Evolutionary conservation across 2,329 filamentous ascomycete genomes (phyloP).

Genomic region (Cladosporium sp.): DNA sequence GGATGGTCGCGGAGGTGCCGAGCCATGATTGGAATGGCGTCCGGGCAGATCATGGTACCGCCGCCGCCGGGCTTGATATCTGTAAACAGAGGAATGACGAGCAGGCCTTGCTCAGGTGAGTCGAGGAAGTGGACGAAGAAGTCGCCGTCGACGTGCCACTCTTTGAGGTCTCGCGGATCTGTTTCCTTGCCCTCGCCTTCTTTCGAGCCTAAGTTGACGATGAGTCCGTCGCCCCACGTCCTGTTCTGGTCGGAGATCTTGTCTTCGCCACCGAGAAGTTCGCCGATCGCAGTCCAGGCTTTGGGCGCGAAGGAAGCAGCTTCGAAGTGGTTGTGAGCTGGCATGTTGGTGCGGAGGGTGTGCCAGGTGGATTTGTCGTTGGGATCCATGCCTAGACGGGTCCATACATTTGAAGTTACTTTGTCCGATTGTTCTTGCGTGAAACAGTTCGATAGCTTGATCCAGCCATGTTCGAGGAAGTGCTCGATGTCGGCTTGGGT

Average conservation of each 20-base stretch:
- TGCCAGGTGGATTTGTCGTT: constrained; percentile 63
- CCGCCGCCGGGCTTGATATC: constrained; percentile 59
- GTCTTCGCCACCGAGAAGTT: constrained; percentile 61
- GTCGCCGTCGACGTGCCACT: constrained; percentile 69
- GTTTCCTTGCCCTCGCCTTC: constrained; percentile 47
- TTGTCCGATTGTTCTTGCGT: constrained; percentile 44
- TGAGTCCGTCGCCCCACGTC: constrained; percentile 64
- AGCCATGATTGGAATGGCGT: constrained; percentile 56
- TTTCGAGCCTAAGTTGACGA: constrained; percentile 63
- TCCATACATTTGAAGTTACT: constrained; percentile 55
- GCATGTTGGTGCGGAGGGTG: constrained; percentile 62
- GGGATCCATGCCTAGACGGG: constrained; percentile 60
- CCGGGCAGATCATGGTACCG: constrained; percentile 61
- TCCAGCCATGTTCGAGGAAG: constrained; percentile 54
- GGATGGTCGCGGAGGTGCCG: constrained; percentile 57
- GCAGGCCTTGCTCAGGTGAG: constrained; percentile 63
- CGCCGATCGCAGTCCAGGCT: constrained; percentile 63
- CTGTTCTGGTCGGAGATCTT: constrained; percentile 46
- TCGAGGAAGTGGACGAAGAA: constrained; percentile 71
- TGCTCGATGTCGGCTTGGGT: constrained; percentile 47
- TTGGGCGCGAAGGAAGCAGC: constrained; percentile 57
- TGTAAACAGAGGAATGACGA: constrained; percentile 65
- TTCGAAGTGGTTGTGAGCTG: constrained; percentile 52
- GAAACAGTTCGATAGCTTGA: constrained; percentile 53
- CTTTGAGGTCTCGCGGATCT: constrained; percentile 49